A percentile compares a stretch with the other conserved stretches of the same genome.
phyloP scores from a whole-genome alignment of 2,329 filamentous ascomycete genomes.

The Arthrobotrys iridis region DNA sequence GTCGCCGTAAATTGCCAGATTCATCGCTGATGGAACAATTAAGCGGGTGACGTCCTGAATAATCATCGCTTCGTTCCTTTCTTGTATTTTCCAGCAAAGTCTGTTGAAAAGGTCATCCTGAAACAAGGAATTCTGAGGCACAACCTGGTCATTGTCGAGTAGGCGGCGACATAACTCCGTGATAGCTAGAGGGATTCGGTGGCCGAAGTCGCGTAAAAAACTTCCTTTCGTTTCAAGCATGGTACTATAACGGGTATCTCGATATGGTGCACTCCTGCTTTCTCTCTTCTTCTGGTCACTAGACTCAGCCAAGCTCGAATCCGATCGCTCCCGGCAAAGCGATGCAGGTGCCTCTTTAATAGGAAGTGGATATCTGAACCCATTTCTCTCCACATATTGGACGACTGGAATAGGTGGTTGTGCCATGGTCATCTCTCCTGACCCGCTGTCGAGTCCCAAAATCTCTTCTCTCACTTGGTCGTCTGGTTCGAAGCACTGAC shows the following conservation, averaged over 20 bases:
- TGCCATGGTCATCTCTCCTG: too few species aligned
- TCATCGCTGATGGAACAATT: conserved; percentile 62
- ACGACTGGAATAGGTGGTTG: too few species aligned
- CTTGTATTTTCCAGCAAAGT: conserved; percentile 59
- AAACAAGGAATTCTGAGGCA: conserved; percentile 61
- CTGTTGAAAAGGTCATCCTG: conserved; percentile 61
- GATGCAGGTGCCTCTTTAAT: too few species aligned
- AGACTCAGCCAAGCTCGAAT: not conserved
- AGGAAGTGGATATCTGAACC: too few species aligned
- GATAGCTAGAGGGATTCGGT: not conserved
- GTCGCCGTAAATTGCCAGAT: conserved; percentile 58
- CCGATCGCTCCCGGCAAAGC: not conserved
- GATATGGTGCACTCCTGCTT: not conserved
- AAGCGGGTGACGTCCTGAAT: conserved; percentile 62
- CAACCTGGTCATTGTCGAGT: not conserved
- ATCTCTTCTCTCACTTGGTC: too few species aligned
- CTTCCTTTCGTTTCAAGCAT: not conserved
- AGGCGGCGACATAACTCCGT: not conserved
- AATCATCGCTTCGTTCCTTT: conserved; percentile 62
- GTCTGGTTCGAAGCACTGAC: too few species aligned
- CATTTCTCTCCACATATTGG: too few species aligned
- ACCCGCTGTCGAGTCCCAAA: too few species aligned
- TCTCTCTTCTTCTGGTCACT: not conserved
- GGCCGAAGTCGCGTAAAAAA: not conserved
- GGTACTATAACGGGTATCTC: not conserved